Evolutionary conservation across 2,329 filamentous ascomycete genomes (phyloP).

Genomic region (Pseudocercospora fuligena): DNA sequence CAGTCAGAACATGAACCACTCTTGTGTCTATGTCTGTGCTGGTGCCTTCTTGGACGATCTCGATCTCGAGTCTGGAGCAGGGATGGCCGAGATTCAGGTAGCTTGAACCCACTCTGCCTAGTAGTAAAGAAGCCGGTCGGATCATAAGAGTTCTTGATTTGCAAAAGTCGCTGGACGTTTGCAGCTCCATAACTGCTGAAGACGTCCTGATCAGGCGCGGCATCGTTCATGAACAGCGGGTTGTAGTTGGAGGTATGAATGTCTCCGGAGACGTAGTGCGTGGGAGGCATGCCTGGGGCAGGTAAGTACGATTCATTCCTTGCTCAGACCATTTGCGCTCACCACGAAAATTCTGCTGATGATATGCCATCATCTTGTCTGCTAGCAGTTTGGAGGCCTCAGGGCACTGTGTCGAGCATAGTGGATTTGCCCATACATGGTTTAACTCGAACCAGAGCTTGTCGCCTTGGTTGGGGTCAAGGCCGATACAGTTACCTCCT

Average conservation of each 20-base stretch:
- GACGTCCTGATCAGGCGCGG: slow-evolving; percentile 31
- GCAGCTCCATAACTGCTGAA: slow-evolving; percentile 29
- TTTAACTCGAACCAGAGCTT: slow-evolving; percentile 31
- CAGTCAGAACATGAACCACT: neutral
- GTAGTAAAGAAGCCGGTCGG: slow-evolving; percentile 32
- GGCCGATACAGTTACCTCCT: slow-evolving; percentile 28
- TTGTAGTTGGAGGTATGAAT: slow-evolving; percentile 20
- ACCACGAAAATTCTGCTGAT: slow-evolving; percentile 20
- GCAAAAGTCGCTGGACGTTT: slow-evolving; percentile 30
- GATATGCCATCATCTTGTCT: slow-evolving; percentile 13
- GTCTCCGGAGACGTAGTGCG: slow-evolving; percentile 28
- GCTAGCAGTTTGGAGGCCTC: slow-evolving; percentile 22
- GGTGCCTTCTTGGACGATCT: too few relatives aligned
- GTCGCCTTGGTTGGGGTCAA: slow-evolving; percentile 27
- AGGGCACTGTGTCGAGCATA: slow-evolving; percentile 27
- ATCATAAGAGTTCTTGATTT: slow-evolving; percentile 31
- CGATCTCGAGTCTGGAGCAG: too few relatives aligned
- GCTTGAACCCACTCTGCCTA: slow-evolving; percentile 31
- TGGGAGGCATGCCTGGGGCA: slow-evolving; percentile 15
- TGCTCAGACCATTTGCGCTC: neutral
- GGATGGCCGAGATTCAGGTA: slow-evolving; percentile 18
- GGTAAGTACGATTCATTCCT: neutral
- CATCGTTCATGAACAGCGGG: slow-evolving; percentile 34
- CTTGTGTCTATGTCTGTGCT: too few relatives aligned
- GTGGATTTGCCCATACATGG: slow-evolving; percentile 26